These are phyloP conservation scores for Nemania sp. DNA, from an alignment of 2,329 filamentous ascomycete genomes.

Conservation along the genomic window DNA sequence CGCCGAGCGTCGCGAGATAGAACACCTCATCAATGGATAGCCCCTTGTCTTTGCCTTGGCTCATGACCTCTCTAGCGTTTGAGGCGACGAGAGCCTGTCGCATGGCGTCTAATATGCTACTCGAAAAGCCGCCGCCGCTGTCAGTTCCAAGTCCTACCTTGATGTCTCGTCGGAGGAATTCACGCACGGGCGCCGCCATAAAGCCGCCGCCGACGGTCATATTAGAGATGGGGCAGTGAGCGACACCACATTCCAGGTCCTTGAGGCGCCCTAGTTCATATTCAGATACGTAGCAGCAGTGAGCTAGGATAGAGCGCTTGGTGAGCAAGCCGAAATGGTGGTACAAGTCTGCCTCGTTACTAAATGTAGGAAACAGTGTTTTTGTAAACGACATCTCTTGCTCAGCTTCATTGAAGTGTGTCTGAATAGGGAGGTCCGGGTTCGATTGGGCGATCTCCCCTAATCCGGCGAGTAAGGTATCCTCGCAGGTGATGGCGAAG, in stretches of 20 bases:
- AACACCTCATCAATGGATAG: slow-evolving; percentile 66
- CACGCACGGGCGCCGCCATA: slow-evolving; percentile 70
- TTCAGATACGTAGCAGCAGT: slow-evolving; percentile 72
- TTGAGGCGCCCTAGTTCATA: slow-evolving; percentile 64
- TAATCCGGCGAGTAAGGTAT: slow-evolving; percentile 65
- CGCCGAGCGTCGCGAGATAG: slow-evolving; percentile 71
- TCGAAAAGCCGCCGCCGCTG: slow-evolving; percentile 71
- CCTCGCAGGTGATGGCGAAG: slow-evolving; percentile 71
- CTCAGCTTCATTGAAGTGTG: slow-evolving; percentile 74
- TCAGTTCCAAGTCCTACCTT: slow-evolving; percentile 77
- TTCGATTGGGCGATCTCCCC: slow-evolving; percentile 64
- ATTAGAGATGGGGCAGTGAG: slow-evolving; percentile 74
- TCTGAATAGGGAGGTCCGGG: slow-evolving; percentile 68
- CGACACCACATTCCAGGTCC: slow-evolving; percentile 66
- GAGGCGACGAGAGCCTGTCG: slow-evolving; percentile 68
- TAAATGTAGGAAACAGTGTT: slow-evolving; percentile 66
- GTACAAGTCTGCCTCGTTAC: slow-evolving; percentile 71
- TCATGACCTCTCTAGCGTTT: slow-evolving; percentile 59
- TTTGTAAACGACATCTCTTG: slow-evolving; percentile 69
- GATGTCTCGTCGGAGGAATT: slow-evolving; percentile 67
- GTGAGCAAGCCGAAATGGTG: slow-evolving; percentile 65
- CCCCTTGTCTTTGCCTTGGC: slow-evolving; percentile 56
- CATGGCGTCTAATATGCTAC: slow-evolving; percentile 69
- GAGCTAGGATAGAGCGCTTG: slow-evolving; percentile 70
- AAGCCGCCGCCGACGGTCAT: slow-evolving; percentile 72